Conservation (phyloP, 192 early-diverging fungal genomes). For the Endogone sp. region DNA sequence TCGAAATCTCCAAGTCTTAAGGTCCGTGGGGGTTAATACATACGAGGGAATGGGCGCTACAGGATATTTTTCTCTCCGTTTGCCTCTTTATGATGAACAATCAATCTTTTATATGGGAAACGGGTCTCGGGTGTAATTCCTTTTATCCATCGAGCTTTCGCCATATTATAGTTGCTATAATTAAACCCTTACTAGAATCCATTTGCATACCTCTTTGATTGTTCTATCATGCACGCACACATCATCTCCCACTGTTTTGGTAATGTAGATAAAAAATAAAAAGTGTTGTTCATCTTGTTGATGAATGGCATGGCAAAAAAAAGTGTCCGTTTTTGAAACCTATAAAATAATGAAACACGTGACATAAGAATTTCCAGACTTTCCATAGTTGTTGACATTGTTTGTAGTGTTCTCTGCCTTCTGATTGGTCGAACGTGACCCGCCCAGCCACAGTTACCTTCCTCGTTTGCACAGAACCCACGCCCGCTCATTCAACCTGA, state of each 20-base stretch:
- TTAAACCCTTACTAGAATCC: too few relatives aligned
- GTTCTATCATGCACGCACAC: not conserved
- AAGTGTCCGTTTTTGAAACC: too few relatives aligned
- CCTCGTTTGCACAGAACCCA: not conserved
- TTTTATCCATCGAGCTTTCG: not conserved
- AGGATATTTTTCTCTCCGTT: not conserved
- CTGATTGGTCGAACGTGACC: too few relatives aligned
- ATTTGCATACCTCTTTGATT: not conserved
- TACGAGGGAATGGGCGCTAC: not conserved
- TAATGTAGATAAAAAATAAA: not conserved
- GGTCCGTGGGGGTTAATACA: not conserved
- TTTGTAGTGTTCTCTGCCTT: too few relatives aligned
- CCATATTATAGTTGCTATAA: not conserved
- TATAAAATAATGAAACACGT: too few relatives aligned
- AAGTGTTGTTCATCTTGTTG: not conserved
- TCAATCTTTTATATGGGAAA: not conserved
- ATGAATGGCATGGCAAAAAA: not conserved
- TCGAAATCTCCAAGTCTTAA: constrained; percentile 45
- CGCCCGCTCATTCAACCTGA: not conserved
- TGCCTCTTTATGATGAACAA: not conserved
- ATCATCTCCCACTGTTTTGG: not conserved
- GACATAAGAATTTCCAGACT: too few relatives aligned
- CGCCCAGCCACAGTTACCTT: too few relatives aligned
- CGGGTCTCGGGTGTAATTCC: not conserved
- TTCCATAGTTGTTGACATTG: too few relatives aligned